Evolutionary conservation across 2,329 filamentous ascomycete species (phyloP).

Genomic region (Fusarium buxicola): DNA sequence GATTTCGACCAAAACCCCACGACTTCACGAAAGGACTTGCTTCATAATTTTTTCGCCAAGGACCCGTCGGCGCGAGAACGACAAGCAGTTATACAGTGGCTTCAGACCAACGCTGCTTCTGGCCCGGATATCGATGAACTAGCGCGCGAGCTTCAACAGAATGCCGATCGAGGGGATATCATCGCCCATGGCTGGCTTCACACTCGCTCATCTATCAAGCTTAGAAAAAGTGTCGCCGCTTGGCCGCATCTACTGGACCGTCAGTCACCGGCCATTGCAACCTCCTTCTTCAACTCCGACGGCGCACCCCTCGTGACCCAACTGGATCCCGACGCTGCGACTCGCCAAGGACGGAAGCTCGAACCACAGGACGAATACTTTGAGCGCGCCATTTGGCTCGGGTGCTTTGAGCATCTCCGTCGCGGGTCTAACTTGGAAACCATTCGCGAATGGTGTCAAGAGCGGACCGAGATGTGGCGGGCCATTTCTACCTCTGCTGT

Average conservation of each 20-base stretch:
- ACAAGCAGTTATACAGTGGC: constrained; percentile 84
- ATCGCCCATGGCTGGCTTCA: constrained; percentile 93
- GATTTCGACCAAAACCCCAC: constrained; percentile 35
- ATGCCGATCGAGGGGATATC: constrained; percentile 81
- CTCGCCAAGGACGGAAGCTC: constrained; percentile 79
- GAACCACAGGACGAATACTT: constrained; percentile 88
- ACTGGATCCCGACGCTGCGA: constrained; percentile 90
- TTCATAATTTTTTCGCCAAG: constrained; percentile 77
- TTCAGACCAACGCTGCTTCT: constrained; percentile 80
- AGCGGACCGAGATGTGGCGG: constrained; percentile 89
- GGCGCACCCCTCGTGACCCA: constrained; percentile 81
- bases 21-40: constrained; percentile 56
- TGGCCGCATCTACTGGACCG: constrained; percentile 75
- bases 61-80: constrained; percentile 82
- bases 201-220: constrained; percentile 89
- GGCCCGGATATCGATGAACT: constrained; percentile 80
- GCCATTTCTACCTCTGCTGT: constrained; percentile 83
- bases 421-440: constrained; percentile 80
- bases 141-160: constrained; percentile 79
- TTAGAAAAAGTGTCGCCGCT: constrained; percentile 82
- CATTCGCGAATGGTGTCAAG: constrained; percentile 87
- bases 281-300: constrained; percentile 67
- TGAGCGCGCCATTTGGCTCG: constrained; percentile 90
- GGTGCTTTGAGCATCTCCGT: constrained; percentile 93
- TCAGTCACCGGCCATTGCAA: constrained; percentile 65